A percentile compares a stretch with the other conserved stretches of the same genome.
Evolutionary conservation across 768 basidiomycete species (phyloP).

Genomic region (Porpolomopsis calyptriformis): DNA sequence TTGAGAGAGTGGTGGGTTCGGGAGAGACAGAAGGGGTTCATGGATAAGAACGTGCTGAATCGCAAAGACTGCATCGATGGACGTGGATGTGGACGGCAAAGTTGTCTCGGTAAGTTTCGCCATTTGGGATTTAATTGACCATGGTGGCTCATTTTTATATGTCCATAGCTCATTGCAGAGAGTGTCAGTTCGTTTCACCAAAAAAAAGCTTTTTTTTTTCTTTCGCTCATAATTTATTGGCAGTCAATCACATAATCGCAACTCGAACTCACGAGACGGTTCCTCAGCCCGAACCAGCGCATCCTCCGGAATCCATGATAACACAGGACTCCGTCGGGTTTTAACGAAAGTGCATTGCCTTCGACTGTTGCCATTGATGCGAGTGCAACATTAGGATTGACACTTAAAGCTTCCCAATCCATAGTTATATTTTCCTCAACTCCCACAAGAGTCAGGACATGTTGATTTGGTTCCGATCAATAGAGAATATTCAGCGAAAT

Average conservation of each 20-base stretch:
- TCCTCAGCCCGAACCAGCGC: not conserved
- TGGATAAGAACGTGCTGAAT: slow-evolving; percentile 43
- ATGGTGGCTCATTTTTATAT: slow-evolving; percentile 4
- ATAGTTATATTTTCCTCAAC: no score
- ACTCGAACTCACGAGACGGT: slow-evolving; percentile 8
- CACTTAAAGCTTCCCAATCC: no score
- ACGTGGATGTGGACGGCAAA: slow-evolving; percentile 47
- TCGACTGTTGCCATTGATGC: no score
- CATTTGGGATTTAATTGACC: slow-evolving; percentile 5
- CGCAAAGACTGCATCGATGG: slow-evolving; percentile 64
- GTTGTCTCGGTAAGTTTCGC: slow-evolving; percentile 50
- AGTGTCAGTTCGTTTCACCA: slow-evolving; percentile 42
- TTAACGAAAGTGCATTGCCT: no score
- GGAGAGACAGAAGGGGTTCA: slow-evolving; percentile 59
- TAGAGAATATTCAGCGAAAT: no score
- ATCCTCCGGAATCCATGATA: not conserved
- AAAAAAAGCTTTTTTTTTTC: not conserved
- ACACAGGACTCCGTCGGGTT: no score
- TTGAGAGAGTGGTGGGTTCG: slow-evolving; percentile 76
- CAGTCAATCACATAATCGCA: slow-evolving; percentile 36
- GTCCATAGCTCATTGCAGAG: slow-evolving; percentile 67
- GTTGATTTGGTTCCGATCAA: no score
- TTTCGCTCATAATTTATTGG: slow-evolving; percentile 1
- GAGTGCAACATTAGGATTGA: no score
- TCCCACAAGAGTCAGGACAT: no score